A percentile compares a stretch with the other conserved stretches of the same genome.
phyloP scores from a whole-genome alignment of 805 yeast genomes.

The Metschnikowia similis region DNA sequence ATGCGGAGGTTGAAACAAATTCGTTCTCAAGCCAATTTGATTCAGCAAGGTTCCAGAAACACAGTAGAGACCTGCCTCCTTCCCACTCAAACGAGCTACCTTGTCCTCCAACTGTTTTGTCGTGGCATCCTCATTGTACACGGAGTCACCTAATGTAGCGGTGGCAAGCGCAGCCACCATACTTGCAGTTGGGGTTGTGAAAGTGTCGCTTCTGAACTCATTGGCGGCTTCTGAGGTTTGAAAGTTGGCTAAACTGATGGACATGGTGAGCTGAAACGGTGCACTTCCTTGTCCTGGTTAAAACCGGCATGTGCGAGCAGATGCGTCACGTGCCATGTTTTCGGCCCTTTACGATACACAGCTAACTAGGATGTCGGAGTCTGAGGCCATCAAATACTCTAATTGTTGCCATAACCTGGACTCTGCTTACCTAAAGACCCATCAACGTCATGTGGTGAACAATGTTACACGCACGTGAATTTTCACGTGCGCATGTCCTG shows the following conservation, averaged over 20 bases:
- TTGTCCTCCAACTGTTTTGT: slow-evolving; percentile 32
- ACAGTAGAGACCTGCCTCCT: slow-evolving; percentile 37
- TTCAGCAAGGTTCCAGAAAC: slow-evolving; percentile 42
- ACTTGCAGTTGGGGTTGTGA: slow-evolving; percentile 19
- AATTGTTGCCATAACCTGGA: background rate
- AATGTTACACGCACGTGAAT: background rate
- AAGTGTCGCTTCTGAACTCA: slow-evolving; percentile 20
- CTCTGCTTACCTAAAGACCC: background rate
- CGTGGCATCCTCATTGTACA: slow-evolving; percentile 36
- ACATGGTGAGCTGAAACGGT: slow-evolving; percentile 5
- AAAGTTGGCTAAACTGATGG: slow-evolving; percentile 10
- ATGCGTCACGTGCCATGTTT: background rate
- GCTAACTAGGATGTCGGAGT: background rate
- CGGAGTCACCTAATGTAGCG: slow-evolving; percentile 40
- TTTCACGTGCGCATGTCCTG: background rate
- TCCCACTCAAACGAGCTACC: slow-evolving; percentile 35
- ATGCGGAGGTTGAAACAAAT: slow-evolving; percentile 41
- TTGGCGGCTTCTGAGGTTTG: slow-evolving; percentile 10
- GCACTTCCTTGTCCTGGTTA: background rate
- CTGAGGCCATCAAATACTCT: background rate
- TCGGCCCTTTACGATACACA: no score
- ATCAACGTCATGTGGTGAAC: background rate
- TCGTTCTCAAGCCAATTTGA: slow-evolving; percentile 36
- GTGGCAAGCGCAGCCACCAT: slow-evolving; percentile 17
- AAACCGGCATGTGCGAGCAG: background rate